These are phyloP conservation scores for Phytophthora foliorum DNA, from an alignment of 352 stramenopile genomes.

Conservation along the genomic window DNA sequence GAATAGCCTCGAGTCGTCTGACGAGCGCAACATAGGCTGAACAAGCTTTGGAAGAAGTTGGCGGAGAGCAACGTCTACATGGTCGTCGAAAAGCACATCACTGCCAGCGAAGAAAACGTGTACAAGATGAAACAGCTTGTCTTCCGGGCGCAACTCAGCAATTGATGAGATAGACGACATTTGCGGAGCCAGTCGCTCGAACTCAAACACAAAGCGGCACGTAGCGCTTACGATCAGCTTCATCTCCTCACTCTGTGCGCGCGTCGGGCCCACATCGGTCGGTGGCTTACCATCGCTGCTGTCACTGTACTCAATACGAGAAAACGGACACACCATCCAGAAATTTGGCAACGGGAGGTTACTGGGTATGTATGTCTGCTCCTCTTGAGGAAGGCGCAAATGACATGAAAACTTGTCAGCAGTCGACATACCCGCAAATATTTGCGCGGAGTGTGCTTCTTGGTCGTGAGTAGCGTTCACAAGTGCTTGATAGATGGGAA, in stretches of 20 bases:
- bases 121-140: conserved; percentile 82
- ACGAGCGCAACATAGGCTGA: conserved; percentile 38
- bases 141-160: conserved; percentile 51
- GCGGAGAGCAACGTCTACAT: conserved; percentile 62
- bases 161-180: conserved; percentile 32
- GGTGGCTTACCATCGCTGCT: conserved; percentile 23
- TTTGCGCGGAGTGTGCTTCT: conserved; percentile 55
- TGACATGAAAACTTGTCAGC: conserved; percentile 61
- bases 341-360: conserved; percentile 73
- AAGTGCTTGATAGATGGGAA: conserved; percentile 76
- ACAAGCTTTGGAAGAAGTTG: conserved; percentile 63
- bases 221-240: conserved; percentile 78
- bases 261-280: conserved; percentile 40
- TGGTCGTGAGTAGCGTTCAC: conserved; percentile 67
- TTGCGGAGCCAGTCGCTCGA: conserved; percentile 46
- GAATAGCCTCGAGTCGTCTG: conserved; percentile 35
- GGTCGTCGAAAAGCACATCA: conserved; percentile 77
- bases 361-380: conserved; percentile 55
- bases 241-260: conserved; percentile 72
- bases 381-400: conserved; percentile 65
- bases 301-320: conserved; percentile 66
- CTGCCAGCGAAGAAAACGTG: conserved; percentile 79
- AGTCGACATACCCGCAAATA: conserved; percentile 36
- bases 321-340: conserved; percentile 81
- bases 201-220: conserved; percentile 69